These are phyloP conservation scores for Candida argentea DNA, from an alignment of 805 yeast genomes.

Conservation along the genomic window DNA sequence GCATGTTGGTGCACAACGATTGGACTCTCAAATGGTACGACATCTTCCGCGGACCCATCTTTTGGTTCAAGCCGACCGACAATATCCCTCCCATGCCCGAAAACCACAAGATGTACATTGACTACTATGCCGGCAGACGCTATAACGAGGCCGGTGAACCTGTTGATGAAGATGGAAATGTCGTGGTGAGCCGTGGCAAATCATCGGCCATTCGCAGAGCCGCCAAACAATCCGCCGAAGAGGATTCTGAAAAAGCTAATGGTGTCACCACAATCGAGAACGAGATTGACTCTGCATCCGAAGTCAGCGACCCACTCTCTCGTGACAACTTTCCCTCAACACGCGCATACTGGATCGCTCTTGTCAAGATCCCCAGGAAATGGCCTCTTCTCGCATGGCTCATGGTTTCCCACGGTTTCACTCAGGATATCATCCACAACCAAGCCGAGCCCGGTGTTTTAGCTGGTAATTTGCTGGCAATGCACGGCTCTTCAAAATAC, in stretches of 20 bases:
- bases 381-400: conserved; percentile 47
- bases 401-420: conserved; percentile 47
- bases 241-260: conserved; percentile 6
- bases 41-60: conserved; percentile 45
- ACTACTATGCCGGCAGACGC: conserved; percentile 58
- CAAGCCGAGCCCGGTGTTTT: conserved; percentile 35
- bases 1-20: conserved; percentile 52
- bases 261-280: conserved; percentile 8
- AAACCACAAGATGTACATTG: conserved; percentile 45
- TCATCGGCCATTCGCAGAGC: conserved; percentile 4
- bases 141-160: conserved; percentile 9
- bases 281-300: conserved; percentile 4
- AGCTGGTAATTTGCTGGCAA: conserved; percentile 34
- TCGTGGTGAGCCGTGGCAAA: conserved; percentile 1
- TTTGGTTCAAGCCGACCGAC: conserved; percentile 43
- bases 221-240: no score
- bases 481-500: conserved; percentile 51
- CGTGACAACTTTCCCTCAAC: conserved; percentile 24
- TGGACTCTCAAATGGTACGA: conserved; percentile 58
- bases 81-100: conserved; percentile 59
- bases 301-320: no score
- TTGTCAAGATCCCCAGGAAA: conserved; percentile 36
- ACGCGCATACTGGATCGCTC: conserved; percentile 28
- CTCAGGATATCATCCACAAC: conserved; percentile 47
- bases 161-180: conserved; percentile 5